These are phyloP conservation scores for Achaetomiella virescens DNA, from an alignment of 495 filamentous ascomycete genomes.

Conservation along the genomic window DNA sequence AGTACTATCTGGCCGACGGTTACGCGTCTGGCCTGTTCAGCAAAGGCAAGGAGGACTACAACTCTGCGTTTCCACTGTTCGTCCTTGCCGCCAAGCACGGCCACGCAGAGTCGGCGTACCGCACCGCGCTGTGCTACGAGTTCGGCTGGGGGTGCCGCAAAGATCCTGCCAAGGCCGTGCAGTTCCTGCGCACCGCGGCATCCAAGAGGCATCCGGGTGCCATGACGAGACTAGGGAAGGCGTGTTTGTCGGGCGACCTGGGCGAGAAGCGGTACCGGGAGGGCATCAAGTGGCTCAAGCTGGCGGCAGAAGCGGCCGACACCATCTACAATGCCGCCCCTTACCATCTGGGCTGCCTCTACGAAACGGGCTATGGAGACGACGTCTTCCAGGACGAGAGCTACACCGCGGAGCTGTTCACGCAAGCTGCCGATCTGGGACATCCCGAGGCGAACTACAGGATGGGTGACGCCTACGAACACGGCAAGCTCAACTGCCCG, in stretches of 20 bases:
- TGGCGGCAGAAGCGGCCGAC: slow-evolving; percentile 83
- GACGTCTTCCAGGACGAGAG: slow-evolving; percentile 84
- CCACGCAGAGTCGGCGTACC: slow-evolving; percentile 92
- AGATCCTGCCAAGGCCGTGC: slow-evolving; percentile 81
- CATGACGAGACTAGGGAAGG: slow-evolving; percentile 84
- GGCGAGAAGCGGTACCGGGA: slow-evolving; percentile 84
- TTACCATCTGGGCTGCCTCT: slow-evolving; percentile 81
- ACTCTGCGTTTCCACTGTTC: slow-evolving; percentile 85
- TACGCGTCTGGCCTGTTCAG: slow-evolving; percentile 91
- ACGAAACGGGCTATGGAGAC: slow-evolving; percentile 83
- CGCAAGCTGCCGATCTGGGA: slow-evolving; percentile 87
- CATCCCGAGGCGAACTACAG: slow-evolving; percentile 77
- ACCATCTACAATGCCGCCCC: slow-evolving; percentile 86
- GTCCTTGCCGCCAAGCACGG: slow-evolving; percentile 93
- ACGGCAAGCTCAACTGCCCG: slow-evolving; percentile 80
- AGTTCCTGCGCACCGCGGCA: slow-evolving; percentile 85
- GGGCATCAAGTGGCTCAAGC: slow-evolving; percentile 94
- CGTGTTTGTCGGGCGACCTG: slow-evolving; percentile 82
- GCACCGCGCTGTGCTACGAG: slow-evolving; percentile 91
- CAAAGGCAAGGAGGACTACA: slow-evolving; percentile 85
- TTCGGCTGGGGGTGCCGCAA: slow-evolving; percentile 94
- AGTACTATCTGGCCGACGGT: slow-evolving; percentile 95
- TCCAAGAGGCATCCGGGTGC: slow-evolving; percentile 93
- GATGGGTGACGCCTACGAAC: slow-evolving; percentile 95
- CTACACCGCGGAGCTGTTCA: slow-evolving; percentile 92